These are phyloP conservation scores for Secale cereale DNA, from an alignment of 176 grass and related monocot genomes.

Conservation along the genomic window DNA sequence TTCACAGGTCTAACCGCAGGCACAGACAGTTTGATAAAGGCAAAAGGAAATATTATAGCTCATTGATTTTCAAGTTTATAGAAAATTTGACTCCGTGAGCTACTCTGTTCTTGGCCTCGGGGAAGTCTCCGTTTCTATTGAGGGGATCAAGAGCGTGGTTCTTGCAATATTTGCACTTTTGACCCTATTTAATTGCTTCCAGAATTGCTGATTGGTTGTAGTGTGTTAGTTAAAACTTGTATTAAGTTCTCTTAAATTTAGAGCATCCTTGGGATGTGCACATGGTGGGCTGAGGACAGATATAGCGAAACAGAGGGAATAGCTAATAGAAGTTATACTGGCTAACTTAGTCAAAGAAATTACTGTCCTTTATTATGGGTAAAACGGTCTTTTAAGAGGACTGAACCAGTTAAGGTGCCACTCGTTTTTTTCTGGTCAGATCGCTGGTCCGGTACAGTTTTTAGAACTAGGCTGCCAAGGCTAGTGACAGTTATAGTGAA, in stretches of 20 bases:
- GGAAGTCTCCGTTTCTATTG: not conserved
- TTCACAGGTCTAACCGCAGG: not conserved
- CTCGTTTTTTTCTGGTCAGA: not conserved
- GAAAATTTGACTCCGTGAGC: not conserved
- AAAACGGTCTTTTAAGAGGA: not conserved
- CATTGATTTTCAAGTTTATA: not conserved
- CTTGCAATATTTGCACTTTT: not conserved
- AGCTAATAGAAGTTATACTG: not conserved
- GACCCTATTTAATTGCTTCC: not conserved
- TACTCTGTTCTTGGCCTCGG: not conserved
- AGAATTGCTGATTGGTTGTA: not conserved
- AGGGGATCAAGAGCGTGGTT: not conserved
- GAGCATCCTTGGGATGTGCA: not conserved
- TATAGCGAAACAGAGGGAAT: not conserved
- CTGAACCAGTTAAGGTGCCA: not conserved
- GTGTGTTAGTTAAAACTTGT: not conserved
- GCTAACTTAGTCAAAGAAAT: conserved; percentile 7
- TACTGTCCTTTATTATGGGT: not conserved
- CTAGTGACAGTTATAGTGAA: not conserved
- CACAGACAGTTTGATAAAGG: not conserved
- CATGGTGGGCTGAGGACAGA: not conserved
- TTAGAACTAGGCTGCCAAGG: not conserved
- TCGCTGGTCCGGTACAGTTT: not conserved
- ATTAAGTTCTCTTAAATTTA: not conserved
- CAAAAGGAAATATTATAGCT: not conserved